A percentile compares a stretch with the other conserved stretches of the same genome.
phyloP scores from a whole-genome alignment of 2,329 filamentous ascomycete species.

The Phialocephala subalpina region DNA sequence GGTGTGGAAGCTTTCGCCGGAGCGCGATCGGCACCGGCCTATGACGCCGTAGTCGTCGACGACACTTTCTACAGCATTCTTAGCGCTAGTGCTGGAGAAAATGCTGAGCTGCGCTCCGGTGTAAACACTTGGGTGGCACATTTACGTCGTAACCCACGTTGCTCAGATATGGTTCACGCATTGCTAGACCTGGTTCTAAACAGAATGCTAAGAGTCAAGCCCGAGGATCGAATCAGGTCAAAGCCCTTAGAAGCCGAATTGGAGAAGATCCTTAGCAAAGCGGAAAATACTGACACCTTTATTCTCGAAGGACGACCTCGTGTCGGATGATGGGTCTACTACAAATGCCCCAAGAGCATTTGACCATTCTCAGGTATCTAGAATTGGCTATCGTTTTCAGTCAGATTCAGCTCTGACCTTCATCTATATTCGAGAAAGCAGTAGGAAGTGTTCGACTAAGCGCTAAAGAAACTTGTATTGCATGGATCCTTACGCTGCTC shows the following conservation, averaged over 20 bases:
- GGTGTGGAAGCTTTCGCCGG: not conserved
- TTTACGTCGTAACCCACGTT: not conserved
- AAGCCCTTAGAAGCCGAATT: not conserved
- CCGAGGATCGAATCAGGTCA: not conserved
- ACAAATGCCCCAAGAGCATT: too few relatives aligned
- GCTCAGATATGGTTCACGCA: not conserved
- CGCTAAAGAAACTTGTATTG: too few relatives aligned
- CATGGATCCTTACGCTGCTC: too few relatives aligned
- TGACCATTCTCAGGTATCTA: too few relatives aligned
- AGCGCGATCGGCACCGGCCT: not conserved
- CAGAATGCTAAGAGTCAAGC: not conserved
- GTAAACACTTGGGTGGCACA: not conserved
- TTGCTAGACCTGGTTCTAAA: not conserved
- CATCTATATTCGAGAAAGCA: too few relatives aligned
- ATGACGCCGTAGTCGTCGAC: not conserved
- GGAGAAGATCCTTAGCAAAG: not conserved
- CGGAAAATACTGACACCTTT: too few relatives aligned
- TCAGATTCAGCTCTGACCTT: too few relatives aligned
- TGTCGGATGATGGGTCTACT: too few relatives aligned
- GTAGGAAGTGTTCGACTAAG: too few relatives aligned
- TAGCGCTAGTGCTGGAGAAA: not conserved
- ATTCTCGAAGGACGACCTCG: too few relatives aligned
- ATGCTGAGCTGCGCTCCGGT: not conserved
- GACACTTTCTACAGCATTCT: not conserved
- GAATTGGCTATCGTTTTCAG: too few relatives aligned